Conservation (phyloP, 2,329 filamentous ascomycete genomes). For the Chaetomiaceae sp. region DNA sequence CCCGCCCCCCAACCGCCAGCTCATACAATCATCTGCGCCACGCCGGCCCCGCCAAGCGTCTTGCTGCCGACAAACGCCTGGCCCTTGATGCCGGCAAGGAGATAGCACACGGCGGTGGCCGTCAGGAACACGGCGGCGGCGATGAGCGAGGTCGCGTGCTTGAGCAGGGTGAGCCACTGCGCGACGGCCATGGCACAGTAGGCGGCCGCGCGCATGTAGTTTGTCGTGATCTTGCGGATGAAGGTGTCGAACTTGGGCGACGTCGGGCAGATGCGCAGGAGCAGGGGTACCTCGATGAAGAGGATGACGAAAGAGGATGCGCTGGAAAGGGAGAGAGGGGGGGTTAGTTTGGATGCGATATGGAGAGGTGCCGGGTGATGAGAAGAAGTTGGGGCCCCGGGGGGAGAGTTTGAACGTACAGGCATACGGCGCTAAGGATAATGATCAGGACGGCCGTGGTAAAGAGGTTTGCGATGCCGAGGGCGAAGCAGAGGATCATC, state of each 20-base stretch:
- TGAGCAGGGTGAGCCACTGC: slow-evolving; percentile 77
- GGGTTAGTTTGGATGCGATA: neutral
- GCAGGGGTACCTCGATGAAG: slow-evolving; percentile 86
- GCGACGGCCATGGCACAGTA: slow-evolving; percentile 76
- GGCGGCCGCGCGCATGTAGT: slow-evolving; percentile 90
- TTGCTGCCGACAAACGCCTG: slow-evolving; percentile 90
- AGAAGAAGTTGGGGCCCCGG: too few species aligned
- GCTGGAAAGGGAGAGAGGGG: too few species aligned
- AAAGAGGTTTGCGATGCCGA: slow-evolving; percentile 66
- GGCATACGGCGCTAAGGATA: slow-evolving; percentile 49
- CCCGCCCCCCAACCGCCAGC: neutral
- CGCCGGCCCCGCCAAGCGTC: slow-evolving; percentile 87
- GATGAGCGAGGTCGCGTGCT: slow-evolving; percentile 66
- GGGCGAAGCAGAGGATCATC: slow-evolving; percentile 66
- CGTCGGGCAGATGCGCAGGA: slow-evolving; percentile 96
- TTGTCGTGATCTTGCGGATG: slow-evolving; percentile 89
- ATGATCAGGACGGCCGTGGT: slow-evolving; percentile 46
- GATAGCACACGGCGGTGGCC: slow-evolving; percentile 75
- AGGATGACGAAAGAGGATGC: slow-evolving; percentile 68
- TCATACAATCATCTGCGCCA: slow-evolving; percentile 96
- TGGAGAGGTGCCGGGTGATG: neutral
- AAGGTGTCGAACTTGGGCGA: slow-evolving; percentile 82
- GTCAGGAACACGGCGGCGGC: slow-evolving; percentile 79
- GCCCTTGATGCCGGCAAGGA: slow-evolving; percentile 71
- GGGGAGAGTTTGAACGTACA: slow-evolving; percentile 42